Conservation (phyloP, 148 eudicot genomes). For the Arbutus unedo region DNA sequence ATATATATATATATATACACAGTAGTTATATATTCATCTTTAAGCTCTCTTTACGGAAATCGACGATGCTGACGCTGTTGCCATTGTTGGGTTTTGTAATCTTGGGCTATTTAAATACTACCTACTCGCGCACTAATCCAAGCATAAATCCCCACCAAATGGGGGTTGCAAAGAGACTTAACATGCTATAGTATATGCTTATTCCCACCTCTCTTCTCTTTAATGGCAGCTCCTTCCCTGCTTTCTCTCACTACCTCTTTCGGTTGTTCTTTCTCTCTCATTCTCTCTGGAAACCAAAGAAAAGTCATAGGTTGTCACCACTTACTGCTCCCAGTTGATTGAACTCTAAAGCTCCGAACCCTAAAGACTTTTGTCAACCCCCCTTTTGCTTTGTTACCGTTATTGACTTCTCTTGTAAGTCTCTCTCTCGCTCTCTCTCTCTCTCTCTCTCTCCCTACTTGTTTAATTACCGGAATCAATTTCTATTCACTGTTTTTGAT, state of each 20-base stretch:
- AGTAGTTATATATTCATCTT: not conserved
- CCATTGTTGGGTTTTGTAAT: constrained; percentile 9
- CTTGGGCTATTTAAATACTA: constrained; percentile 3
- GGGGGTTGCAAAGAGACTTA: constrained; percentile 9
- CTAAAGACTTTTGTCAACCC: not conserved
- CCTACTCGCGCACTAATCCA: constrained; percentile 19
- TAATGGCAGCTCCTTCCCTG: constrained; percentile 3
- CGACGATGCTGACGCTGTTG: constrained; percentile 21
- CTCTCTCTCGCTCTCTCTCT: not conserved
- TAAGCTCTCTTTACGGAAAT: constrained; percentile 26
- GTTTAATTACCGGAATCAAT: not conserved
- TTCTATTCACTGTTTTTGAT: not conserved
- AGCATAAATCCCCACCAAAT: constrained; percentile 17
- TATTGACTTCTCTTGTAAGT: constrained; percentile 14
- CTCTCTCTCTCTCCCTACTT: not conserved
- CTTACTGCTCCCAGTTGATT: not conserved
- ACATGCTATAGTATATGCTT: not conserved
- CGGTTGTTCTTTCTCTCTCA: not conserved
- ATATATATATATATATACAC: not conserved
- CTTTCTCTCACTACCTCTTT: not conserved
- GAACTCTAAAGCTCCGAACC: constrained; percentile 9
- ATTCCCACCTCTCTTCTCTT: not conserved
- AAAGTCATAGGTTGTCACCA: not conserved
- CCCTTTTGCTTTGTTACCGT: not conserved
- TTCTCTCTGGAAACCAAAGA: not conserved